phyloP scores from a whole-genome alignment of 495 filamentous ascomycete genomes.

The Penicillium arizonense region DNA sequence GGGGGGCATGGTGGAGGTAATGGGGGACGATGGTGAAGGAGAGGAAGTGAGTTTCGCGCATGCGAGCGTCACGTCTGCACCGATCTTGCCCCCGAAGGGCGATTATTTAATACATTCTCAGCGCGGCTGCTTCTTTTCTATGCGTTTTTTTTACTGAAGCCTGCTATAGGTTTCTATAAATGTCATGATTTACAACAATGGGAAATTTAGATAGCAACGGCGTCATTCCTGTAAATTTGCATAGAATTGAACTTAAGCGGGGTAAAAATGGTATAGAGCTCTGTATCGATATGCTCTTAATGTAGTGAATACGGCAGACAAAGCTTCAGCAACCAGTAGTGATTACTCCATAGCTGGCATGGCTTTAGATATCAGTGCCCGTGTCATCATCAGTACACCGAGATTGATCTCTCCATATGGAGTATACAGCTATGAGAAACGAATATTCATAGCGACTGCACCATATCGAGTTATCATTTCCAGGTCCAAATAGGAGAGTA shows the following conservation, averaged over 20 bases:
- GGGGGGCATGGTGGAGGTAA: slow-evolving; percentile 44
- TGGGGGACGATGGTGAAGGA: slow-evolving; percentile 23
- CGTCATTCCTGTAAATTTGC: neutral
- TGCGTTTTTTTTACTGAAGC: neutral
- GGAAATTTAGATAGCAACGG: neutral
- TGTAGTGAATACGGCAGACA: too few relatives aligned
- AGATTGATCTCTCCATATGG: too few relatives aligned
- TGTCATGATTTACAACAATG: neutral
- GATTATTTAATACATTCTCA: slow-evolving; percentile 16
- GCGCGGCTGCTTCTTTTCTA: slow-evolving; percentile 7
- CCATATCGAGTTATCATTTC: too few relatives aligned
- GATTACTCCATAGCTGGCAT: too few relatives aligned
- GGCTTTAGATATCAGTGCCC: too few relatives aligned
- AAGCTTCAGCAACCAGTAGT: too few relatives aligned
- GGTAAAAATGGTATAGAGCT: neutral
- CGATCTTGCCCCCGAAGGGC: slow-evolving; percentile 25
- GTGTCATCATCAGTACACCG: too few relatives aligned
- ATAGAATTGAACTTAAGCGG: neutral
- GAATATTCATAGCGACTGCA: too few relatives aligned
- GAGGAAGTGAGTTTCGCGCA: slow-evolving; percentile 24
- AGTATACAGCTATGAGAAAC: too few relatives aligned
- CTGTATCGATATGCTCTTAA: neutral
- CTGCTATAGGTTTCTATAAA: neutral
- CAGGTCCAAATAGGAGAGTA: too few relatives aligned
- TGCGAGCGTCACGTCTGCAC: slow-evolving; percentile 32